Evolutionary conservation across 2,329 filamentous ascomycete species (phyloP), one percentile per base, ranked within the genome.

Genomic region (Dothiorella sarmentorum): DNA sequence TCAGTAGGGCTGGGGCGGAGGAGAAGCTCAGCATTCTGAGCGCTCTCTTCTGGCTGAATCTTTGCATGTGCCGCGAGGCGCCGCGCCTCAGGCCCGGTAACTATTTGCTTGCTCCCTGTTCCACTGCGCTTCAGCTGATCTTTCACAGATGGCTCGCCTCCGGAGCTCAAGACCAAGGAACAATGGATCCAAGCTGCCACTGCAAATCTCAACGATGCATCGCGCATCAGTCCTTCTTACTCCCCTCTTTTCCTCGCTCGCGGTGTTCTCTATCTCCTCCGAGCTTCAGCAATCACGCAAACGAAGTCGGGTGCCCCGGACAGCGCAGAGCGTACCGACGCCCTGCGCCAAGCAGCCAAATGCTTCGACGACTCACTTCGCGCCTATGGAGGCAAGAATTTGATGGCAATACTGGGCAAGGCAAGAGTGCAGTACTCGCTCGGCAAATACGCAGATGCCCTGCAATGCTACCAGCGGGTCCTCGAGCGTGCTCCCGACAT

Each of bases 281-380:
- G 90, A 68, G 91, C 95, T 27, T 96, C 94, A 0, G 78, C 95
- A 15, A 89, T 91, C 68, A 82, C 85, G 0, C 90, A 89, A 0
- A 84, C 89, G 2, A 91, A 90, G 65, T 75, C 83, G 1, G 82
- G 82, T 5, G 78, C 80, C 7, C 78, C 87, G 38, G 88, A 92
- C 64, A 84, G 78, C 37, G 76, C 85, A 2, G 91, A 96, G 68
- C 77, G 82, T 70, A 82, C 86, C 52, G 91, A 97, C 65, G 86
- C 91, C 37, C 76, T 97, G 62, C 90, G 91, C 65, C 86, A 89
- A 62, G 92, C 94, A 1, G 79, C 93, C 62, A 97, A 96, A 74
- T 91, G 90, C 62, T 99, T 99, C 70, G 94, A 99, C 63, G 93
- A 97, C 72, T 91, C 93, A 2, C 85, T 94, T 52, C 86, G 91